phyloP scores from a whole-genome alignment of 2,329 filamentous ascomycete genomes.

The Shiraia sp. region DNA sequence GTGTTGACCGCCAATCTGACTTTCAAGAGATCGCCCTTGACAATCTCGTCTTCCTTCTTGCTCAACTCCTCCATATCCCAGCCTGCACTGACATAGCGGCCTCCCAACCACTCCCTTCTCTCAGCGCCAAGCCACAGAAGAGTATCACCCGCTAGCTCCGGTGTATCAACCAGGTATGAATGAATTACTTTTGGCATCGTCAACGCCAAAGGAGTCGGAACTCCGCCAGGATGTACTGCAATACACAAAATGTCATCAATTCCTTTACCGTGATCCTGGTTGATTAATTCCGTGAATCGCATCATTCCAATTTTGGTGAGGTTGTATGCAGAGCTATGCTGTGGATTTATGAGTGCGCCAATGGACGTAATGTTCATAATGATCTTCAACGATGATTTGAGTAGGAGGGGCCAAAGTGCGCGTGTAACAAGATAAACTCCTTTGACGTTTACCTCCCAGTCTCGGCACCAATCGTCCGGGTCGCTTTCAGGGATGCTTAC shows the following conservation, averaged over 20 bases:
- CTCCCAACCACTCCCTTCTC: slow-evolving; percentile 30
- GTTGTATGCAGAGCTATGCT: slow-evolving; percentile 45
- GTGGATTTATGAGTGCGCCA: slow-evolving; percentile 34
- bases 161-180: slow-evolving; percentile 20
- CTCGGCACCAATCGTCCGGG: slow-evolving; percentile 47
- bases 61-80: slow-evolving; percentile 39
- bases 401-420: slow-evolving; percentile 51
- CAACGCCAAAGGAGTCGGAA: slow-evolving; percentile 16
- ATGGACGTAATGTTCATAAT: slow-evolving; percentile 55
- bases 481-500: slow-evolving; percentile 40
- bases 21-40: slow-evolving; percentile 18
- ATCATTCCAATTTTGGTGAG: slow-evolving; percentile 55
- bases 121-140: slow-evolving; percentile 30
- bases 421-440: slow-evolving; percentile 53
- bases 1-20: slow-evolving; percentile 15
- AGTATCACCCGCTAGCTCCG: slow-evolving; percentile 30
- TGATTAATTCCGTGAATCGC: slow-evolving; percentile 55
- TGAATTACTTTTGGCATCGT: slow-evolving; percentile 13
- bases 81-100: slow-evolving; percentile 27
- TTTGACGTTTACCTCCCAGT: slow-evolving; percentile 54
- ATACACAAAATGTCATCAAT: slow-evolving; percentile 22
- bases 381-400: slow-evolving; percentile 26
- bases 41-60: slow-evolving; percentile 15
- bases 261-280: slow-evolving; percentile 42
- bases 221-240: slow-evolving; percentile 30